Base-by-base conservation (phyloP, 768 basidiomycete species). In the Mycena sanguinolenta region DNA sequence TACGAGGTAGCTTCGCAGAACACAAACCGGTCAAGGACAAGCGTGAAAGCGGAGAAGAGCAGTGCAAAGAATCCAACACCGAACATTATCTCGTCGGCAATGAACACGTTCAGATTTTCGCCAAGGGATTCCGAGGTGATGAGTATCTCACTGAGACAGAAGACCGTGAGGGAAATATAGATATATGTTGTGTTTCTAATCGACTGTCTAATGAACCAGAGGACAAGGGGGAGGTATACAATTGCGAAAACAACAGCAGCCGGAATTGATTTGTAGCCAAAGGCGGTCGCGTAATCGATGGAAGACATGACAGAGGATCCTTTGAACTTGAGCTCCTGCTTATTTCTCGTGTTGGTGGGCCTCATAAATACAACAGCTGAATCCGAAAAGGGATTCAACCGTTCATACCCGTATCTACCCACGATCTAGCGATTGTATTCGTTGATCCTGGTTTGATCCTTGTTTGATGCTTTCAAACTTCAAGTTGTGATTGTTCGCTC, bases 61-160 rank as follows among this genome's bases (percentile, higher is more conserved):
- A 87, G 76, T 23, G 81, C 82, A 34, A 84, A 82, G 72, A 83
- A 86, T 7, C 85, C 85, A 23, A 84, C 79, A 3, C 82, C 79
- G 46, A 82, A 82, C 28, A 86, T 74, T 10, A 85, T 75, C 70
- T 83, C 68, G 54, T 84, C 83, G 0, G 79, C 80, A 7, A 84
- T 83, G 21, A 83, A 74, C 16, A 83, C 64, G 16, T 58, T 58
- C 2, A 82, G 61, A 38, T 76, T 80, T n/a, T 81, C 68, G 28
- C 79, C 82, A 3, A 77, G 80, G 14, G 77, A 60, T 54, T n/a
- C 75, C 0, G 75, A 75, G 8, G 72, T 77, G 16, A 81, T 78
- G 21, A 86, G 71, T 10, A 82, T 59, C 85, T 69, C 70, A 85
- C 84, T 79, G 16, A 75, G 25, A 63, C 83, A 85, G 73, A 85